phyloP scores from a whole-genome alignment of 164 flowering plant genomes.

The Protea cynaroides region DNA sequence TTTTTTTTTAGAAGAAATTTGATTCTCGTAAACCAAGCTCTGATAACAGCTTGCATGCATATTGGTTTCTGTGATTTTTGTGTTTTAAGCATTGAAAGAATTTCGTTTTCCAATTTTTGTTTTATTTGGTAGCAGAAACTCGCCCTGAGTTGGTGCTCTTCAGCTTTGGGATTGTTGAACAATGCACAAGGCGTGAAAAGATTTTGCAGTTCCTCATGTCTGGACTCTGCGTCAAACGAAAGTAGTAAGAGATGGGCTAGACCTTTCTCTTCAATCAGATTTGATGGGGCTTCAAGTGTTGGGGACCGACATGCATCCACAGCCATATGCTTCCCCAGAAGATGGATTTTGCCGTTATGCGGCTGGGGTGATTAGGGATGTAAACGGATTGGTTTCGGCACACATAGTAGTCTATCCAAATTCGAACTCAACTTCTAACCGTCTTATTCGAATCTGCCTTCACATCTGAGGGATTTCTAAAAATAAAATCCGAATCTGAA shows the following conservation, averaged over 20 bases:
- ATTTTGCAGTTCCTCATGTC: slow-evolving; percentile 45
- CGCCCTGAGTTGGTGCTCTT: slow-evolving; percentile 30
- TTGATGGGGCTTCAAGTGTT: slow-evolving; percentile 37
- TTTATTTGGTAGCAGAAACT: slow-evolving; percentile 31
- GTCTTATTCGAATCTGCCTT: no score
- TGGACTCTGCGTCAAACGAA: slow-evolving; percentile 35
- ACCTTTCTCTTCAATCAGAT: slow-evolving; percentile 38
- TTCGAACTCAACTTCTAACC: no score
- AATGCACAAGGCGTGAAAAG: slow-evolving; percentile 43
- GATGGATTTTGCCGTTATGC: slow-evolving; percentile 15
- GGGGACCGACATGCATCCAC: slow-evolving; percentile 18
- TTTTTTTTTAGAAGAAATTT: no score
- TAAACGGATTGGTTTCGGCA: no score
- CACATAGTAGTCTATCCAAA: no score
- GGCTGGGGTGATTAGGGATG: no score
- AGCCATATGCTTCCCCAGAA: slow-evolving; percentile 12
- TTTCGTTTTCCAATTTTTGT: background rate
- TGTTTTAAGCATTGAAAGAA: background rate
- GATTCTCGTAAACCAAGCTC: background rate
- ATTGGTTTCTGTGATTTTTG: background rate
- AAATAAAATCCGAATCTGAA: no score
- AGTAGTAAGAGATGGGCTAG: slow-evolving; percentile 27
- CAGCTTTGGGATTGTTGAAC: slow-evolving; percentile 51
- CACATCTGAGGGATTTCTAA: no score
- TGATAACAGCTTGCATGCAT: background rate